These are phyloP conservation scores for Stemphylium vesicarium DNA, from an alignment of 2,329 filamentous ascomycete species.

Conservation along the genomic window DNA sequence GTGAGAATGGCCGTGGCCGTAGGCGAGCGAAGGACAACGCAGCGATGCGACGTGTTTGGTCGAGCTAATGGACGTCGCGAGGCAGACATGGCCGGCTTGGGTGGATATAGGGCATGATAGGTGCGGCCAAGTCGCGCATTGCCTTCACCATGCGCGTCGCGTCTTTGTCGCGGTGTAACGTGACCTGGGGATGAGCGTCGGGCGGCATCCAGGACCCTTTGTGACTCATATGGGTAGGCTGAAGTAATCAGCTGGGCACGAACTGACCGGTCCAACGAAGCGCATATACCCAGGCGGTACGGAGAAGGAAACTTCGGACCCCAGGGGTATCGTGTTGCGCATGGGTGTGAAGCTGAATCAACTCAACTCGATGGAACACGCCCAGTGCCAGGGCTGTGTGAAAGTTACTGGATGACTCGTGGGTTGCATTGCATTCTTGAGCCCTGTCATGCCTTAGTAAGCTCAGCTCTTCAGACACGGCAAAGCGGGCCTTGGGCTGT, in stretches of 20 bases:
- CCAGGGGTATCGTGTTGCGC: constrained; percentile 2
- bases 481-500: background rate
- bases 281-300: background rate
- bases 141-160: constrained; percentile 8
- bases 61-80: constrained; percentile 10
- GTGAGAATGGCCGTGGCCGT: constrained; percentile 1
- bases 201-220: background rate
- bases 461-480: background rate
- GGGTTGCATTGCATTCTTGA: background rate
- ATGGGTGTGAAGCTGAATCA: constrained; percentile 4
- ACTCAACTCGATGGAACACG: background rate
- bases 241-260: too few species aligned
- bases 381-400: background rate
- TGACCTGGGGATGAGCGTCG: constrained; percentile 3
- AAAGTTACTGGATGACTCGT: background rate
- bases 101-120: background rate
- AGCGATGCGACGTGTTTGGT: constrained; percentile 20
- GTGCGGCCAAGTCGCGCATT: background rate
- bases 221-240: constrained; percentile 14
- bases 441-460: background rate
- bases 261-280: background rate
- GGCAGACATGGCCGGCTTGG: background rate
- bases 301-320: background rate
- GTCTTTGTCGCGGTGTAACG: constrained; percentile 21
- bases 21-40: constrained; percentile 20